Evolutionary conservation across 148 eudicot species (phyloP).

Genomic region (Drosera capensis): DNA sequence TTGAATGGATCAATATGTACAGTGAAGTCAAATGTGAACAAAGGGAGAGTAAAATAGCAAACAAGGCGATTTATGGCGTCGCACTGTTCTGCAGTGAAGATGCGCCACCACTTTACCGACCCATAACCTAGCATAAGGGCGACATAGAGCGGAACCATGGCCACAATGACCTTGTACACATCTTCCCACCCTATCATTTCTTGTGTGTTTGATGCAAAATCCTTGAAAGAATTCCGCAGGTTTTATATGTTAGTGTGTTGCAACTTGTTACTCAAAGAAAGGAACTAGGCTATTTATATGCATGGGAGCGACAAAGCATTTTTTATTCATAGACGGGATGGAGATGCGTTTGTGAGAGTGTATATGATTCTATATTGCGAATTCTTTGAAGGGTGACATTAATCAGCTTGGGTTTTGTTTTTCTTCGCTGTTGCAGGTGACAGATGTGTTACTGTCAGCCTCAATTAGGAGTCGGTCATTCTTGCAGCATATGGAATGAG

Average conservation of each 20-base stretch:
- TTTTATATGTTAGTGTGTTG: neutral
- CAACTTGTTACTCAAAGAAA: neutral
- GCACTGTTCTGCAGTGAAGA: slow-evolving; percentile 44
- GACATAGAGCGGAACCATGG: slow-evolving; percentile 63
- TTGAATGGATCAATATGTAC: slow-evolving; percentile 56
- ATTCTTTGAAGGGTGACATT: slow-evolving; percentile 4
- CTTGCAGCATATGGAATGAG: slow-evolving; percentile 6
- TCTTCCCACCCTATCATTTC: slow-evolving; percentile 66
- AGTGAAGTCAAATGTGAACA: slow-evolving; percentile 61
- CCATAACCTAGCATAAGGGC: slow-evolving; percentile 61
- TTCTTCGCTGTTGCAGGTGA: neutral
- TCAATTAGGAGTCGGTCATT: neutral
- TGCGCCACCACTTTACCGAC: slow-evolving; percentile 60
- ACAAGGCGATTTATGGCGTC: slow-evolving; percentile 62
- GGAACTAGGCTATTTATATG: neutral
- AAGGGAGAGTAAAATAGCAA: slow-evolving; percentile 58
- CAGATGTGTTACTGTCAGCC: slow-evolving; percentile 2
- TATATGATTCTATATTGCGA: slow-evolving; percentile 9
- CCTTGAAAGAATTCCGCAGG: neutral
- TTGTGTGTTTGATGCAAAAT: slow-evolving; percentile 1
- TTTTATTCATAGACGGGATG: neutral
- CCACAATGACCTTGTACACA: slow-evolving; percentile 58
- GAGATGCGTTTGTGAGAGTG: slow-evolving; percentile 3
- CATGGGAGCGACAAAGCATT: neutral
- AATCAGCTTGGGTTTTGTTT: neutral